Base-by-base conservation (phyloP, 495 filamentous ascomycete species). In the Lasiosphaeriaceae sp. region DNA sequence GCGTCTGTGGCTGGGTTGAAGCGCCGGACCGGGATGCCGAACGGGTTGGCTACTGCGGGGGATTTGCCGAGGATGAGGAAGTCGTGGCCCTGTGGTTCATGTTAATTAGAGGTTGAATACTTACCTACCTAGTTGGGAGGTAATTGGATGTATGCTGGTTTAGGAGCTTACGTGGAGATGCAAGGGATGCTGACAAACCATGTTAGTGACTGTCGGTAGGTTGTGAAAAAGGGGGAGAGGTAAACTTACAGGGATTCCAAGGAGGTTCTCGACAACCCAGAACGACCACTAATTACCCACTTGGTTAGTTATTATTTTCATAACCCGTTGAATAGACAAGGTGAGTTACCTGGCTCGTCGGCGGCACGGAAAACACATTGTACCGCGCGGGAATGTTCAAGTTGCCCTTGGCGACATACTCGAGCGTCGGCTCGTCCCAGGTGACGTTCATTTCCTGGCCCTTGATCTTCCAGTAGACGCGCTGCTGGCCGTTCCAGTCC, bases 81-180 rank as follows among this genome's bases (percentile, higher is more conserved):
- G 50, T 61, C 59, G 26, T 61, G 55, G n/a, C 58, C 58, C 52
- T 60, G 11, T 39, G 34, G 8, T 43, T 43, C 3, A 16, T 16
- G 39, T 43, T 3, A 6, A 16, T 16, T 3, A 19, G 17, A 37
- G 34, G 34, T 37, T 31, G 26, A 31, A 31, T 9, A 9, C 26
- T 31, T 9, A 9, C n/a, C n/a, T n/a, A n/a, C n/a, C 26, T 31
- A 31, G 4, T 31, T 31, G 26, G 9, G 4, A 31, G 26, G 9
- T 4, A 9, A 9, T 9, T 31, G 26, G 26, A 9, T 31, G 26
- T n/a, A n/a, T n/a, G n/a, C n/a, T n/a, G n/a, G n/a, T n/a, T n/a
- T n/a, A n/a, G 37, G 19, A 43, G 53, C 56, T 55, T 52, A 62
- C 59, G 62, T 83, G 79, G 14, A 86, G 69, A 57, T 85, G 79